Percentiles rank a stretch among this genome's conserved stretches.
Conservation (phyloP, 1,139 yeast genomes). For the Blastobotrys ciferrii region DNA sequence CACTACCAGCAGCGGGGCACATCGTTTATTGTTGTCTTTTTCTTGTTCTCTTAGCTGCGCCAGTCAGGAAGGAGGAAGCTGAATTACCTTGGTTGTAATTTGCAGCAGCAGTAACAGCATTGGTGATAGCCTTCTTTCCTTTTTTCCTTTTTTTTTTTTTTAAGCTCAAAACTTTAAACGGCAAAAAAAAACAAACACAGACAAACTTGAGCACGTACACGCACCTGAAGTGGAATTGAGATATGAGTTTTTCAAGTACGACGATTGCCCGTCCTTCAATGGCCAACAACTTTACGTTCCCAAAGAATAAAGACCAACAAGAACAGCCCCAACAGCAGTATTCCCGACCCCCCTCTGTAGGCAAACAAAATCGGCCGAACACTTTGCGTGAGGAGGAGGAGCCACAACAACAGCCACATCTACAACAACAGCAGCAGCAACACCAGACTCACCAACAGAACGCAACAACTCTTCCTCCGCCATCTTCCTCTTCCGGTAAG, state of each 20-base stretch:
- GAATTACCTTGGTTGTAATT: neutral
- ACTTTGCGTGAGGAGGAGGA: too few relatives aligned
- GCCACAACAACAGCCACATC: neutral
- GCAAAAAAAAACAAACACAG: neutral
- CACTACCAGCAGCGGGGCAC: neutral
- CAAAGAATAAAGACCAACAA: slow-evolving; percentile 6
- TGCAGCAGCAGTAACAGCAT: neutral
- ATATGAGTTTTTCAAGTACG: slow-evolving; percentile 5
- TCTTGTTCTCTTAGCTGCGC: neutral
- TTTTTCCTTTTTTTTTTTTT: slow-evolving; percentile 2
- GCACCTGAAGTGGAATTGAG: too few relatives aligned
- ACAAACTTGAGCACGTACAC: too few relatives aligned
- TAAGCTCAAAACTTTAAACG: neutral
- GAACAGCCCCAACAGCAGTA: neutral
- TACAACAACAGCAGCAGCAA: neutral
- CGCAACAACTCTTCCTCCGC: too few relatives aligned
- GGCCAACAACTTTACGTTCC: slow-evolving; percentile 5
- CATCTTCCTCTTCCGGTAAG: too few relatives aligned
- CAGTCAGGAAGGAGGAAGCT: neutral
- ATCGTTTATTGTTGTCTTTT: neutral
- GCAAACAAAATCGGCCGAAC: too few relatives aligned
- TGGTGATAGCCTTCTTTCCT: too few relatives aligned
- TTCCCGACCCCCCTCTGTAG: too few relatives aligned
- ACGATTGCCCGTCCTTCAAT: slow-evolving; percentile 7
- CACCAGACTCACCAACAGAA: neutral